Base-by-base conservation (phyloP, 2,329 filamentous ascomycete genomes). In the Zalaria obscura region DNA sequence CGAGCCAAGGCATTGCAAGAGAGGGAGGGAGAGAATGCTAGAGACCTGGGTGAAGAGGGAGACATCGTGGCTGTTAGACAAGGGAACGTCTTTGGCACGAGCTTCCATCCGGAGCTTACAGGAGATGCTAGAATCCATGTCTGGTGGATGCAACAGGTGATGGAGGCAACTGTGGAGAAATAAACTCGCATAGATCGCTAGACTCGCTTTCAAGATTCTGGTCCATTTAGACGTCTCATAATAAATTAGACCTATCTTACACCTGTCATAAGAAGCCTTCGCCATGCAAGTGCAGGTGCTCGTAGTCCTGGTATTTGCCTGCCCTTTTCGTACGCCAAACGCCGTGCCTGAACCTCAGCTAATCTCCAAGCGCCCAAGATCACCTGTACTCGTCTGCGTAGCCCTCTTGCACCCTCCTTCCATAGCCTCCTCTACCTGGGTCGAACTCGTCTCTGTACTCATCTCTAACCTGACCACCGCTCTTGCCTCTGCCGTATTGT, bases 361-460 rank as follows among this genome's bases (percentile, higher is more conserved):
- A 32, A 7, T 7, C 29, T 7, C 29, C 29, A 32, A n/a, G 7
- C 29, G 7, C 7, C 29, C n/a, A n/a, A 7, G 7, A 7, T 32
- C n/a, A n/a, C 29, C n/a, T 32, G 29, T 32, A 32, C 29, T 32
- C 29, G 29, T 32, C 29, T n/a, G 29, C 39, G 27, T 44, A 44
- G 36, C 41, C 36, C 25, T 44, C 42, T 36, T 44, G 40, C 35
- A 44, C 33, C 29, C 38, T 39, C 40, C 42, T 40, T 10, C 42
- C 42, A 32, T 41, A 44, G 25, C 42, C 42, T 10, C 42, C 42
- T 38, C 42, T 40, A 31, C 42, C 91, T 46, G 94, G 89, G 59
- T 98, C 91, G 58, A 80, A 98, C 66, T 98, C 91, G 61, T 95
- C 86, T 36, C 91, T 78, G 64, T 96, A 98, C 68, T 98, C 93